phyloP scores from a whole-genome alignment of 192 early-diverging fungal genomes.

The Backusella tarrabulga region DNA sequence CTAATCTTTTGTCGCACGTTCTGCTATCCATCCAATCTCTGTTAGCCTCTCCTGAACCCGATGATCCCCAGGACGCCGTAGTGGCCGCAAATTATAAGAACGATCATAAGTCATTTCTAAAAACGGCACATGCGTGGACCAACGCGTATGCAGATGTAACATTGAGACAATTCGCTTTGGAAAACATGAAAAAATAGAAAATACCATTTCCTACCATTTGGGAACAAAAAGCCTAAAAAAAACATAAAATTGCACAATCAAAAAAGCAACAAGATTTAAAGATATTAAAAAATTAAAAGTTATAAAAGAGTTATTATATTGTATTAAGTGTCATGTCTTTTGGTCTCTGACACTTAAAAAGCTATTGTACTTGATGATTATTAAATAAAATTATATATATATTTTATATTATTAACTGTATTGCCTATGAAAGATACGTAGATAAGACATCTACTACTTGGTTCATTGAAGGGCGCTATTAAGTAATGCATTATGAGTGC shows the following conservation, averaged over 20 bases:
- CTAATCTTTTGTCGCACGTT: constrained; percentile 54
- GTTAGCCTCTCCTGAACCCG: constrained; percentile 49
- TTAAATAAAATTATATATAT: no score
- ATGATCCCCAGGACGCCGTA: constrained; percentile 56
- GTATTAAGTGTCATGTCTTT: no score
- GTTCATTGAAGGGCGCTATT: not conserved
- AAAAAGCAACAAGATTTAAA: no score
- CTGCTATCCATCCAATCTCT: constrained; percentile 49
- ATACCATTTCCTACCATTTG: not conserved
- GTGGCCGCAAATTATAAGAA: constrained; percentile 51
- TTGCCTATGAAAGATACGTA: not conserved
- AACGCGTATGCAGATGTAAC: not conserved
- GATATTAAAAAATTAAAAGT: no score
- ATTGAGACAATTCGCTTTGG: not conserved
- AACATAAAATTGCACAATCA: no score
- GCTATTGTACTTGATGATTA: no score
- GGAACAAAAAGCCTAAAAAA: no score
- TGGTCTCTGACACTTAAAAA: no score
- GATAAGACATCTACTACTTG: not conserved
- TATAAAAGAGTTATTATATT: no score
- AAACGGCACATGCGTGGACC: constrained; percentile 49
- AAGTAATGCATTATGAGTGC: no score
- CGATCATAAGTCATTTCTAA: constrained; percentile 36
- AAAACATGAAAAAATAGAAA: not conserved
- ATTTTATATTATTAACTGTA: no score